Evolutionary conservation across 2,329 filamentous ascomycete species (phyloP).

Genomic region (Colletotrichum abscissum): DNA sequence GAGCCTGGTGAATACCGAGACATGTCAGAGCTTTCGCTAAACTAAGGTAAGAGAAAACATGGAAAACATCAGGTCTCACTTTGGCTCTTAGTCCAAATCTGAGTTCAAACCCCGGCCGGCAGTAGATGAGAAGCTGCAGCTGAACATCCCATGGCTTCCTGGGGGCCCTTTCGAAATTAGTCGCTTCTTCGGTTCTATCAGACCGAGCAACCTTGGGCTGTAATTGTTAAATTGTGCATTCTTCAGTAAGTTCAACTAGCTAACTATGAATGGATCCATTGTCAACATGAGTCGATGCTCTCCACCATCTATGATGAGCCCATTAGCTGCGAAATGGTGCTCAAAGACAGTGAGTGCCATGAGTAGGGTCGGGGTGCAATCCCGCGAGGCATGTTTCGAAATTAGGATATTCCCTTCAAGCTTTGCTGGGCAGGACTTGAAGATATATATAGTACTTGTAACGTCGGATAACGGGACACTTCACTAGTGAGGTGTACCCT

Average conservation of each 20-base stretch:
- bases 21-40: neutral
- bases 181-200: neutral
- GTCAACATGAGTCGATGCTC: neutral
- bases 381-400: neutral
- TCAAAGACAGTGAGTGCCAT: neutral
- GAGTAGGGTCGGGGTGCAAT: neutral
- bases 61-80: neutral
- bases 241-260: neutral
- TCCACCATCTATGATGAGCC: neutral
- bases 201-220: neutral
- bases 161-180: neutral
- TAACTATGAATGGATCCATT: neutral
- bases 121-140: neutral
- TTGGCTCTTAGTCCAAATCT: neutral
- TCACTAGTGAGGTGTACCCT: no score
- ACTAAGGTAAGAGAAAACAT: neutral
- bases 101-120: neutral
- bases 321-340: no score
- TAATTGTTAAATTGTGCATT: neutral
- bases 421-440: neutral
- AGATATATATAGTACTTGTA: neutral
- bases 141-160: neutral
- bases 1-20: neutral
- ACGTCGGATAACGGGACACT: no score
- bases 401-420: neutral